Evolutionary conservation across 495 filamentous ascomycete genomes (phyloP).

Genomic region (Daldinia childiae): DNA sequence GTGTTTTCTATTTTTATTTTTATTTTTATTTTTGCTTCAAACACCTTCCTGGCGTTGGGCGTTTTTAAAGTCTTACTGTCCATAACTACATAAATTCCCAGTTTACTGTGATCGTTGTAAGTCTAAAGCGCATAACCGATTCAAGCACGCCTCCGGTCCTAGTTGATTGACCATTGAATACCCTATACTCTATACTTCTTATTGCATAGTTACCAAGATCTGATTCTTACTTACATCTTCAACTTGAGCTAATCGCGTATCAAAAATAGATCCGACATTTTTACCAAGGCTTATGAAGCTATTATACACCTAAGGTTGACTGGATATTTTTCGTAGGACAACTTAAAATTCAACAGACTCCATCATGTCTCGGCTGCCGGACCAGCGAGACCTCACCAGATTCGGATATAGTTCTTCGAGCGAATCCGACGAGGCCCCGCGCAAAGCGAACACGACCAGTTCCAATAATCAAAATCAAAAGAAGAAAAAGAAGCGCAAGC

Average conservation of each 20-base stretch:
- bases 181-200: not conserved
- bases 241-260: conserved; percentile 9
- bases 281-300: not conserved
- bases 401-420: conserved; percentile 52
- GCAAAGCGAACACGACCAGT: conserved; percentile 30
- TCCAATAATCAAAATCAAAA: conserved; percentile 46
- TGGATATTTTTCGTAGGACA: not conserved
- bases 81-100: not conserved
- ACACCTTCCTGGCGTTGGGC: conserved; percentile 32
- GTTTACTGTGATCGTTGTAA: conserved; percentile 20
- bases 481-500: conserved; percentile 65
- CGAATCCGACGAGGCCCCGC: conserved; percentile 49
- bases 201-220: not conserved
- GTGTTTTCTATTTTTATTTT: conserved; percentile 16
- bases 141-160: not conserved
- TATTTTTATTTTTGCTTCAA: conserved; percentile 12
- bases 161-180: not conserved
- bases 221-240: not conserved
- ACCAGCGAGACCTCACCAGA: conserved; percentile 33
- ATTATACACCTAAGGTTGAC: conserved; percentile 2
- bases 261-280: not conserved
- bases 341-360: not conserved
- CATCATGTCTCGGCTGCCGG: conserved; percentile 22
- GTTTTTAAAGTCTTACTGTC: conserved; percentile 20
- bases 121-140: conserved; percentile 1